A percentile compares a stretch with the other conserved stretches of the same genome.
These are phyloP conservation scores for Diaporthe ampelina DNA, from an alignment of 2,329 filamentous ascomycete species.

Conservation along the genomic window DNA sequence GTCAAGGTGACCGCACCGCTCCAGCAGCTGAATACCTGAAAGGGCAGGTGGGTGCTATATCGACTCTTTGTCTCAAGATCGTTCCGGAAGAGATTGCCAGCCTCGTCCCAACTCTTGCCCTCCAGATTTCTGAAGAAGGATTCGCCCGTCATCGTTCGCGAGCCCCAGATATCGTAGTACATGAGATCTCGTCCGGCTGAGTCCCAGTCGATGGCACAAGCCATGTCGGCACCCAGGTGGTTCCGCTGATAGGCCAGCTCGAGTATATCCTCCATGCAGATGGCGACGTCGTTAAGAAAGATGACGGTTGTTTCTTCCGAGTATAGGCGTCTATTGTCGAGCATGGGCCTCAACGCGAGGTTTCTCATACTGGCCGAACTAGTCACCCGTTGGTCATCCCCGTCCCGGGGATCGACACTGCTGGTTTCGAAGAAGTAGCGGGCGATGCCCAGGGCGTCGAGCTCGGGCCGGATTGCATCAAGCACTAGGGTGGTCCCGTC, in stretches of 20 bases:
- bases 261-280: slow-evolving; percentile 68
- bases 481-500: slow-evolving; percentile 66
- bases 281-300: slow-evolving; percentile 68
- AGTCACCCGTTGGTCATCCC: slow-evolving; percentile 56
- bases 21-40: slow-evolving; percentile 74
- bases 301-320: slow-evolving; percentile 59
- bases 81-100: slow-evolving; percentile 68
- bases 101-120: slow-evolving; percentile 63
- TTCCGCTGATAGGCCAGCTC: slow-evolving; percentile 66
- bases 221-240: slow-evolving; percentile 65
- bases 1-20: slow-evolving; percentile 67
- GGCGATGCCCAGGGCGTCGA: slow-evolving; percentile 54
- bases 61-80: slow-evolving; percentile 53
- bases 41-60: slow-evolving; percentile 57
- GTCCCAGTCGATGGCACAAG: slow-evolving; percentile 72
- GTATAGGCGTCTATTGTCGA: slow-evolving; percentile 47
- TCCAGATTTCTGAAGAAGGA: slow-evolving; percentile 67
- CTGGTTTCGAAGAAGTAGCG: slow-evolving; percentile 60
- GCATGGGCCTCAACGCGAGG: slow-evolving; percentile 63
- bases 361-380: slow-evolving; percentile 66
- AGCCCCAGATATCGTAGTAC: slow-evolving; percentile 72
- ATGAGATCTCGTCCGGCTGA: slow-evolving; percentile 58
- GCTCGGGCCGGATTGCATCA: slow-evolving; percentile 52
- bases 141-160: slow-evolving; percentile 65
- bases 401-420: slow-evolving; percentile 57